phyloP scores from a whole-genome alignment of 2,329 filamentous ascomycete species.

The Alternaria brassicicola region DNA sequence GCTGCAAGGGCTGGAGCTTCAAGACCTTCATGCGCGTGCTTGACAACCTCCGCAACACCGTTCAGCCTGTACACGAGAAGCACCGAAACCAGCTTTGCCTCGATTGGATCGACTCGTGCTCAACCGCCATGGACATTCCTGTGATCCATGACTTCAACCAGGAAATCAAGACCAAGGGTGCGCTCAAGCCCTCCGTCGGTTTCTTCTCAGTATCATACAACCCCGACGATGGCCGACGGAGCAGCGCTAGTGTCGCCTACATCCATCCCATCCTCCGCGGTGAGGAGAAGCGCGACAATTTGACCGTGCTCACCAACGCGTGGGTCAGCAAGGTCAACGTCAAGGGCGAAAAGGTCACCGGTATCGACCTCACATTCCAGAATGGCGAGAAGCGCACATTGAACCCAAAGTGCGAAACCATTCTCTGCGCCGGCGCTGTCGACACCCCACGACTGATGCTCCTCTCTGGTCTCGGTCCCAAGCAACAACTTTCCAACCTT shows the following conservation, averaged over 20 bases:
- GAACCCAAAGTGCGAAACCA: slow-evolving; percentile 73
- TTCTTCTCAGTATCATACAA: slow-evolving; percentile 94
- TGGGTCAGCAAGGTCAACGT: slow-evolving; percentile 86
- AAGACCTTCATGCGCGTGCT: slow-evolving; percentile 80
- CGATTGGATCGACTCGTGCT: slow-evolving; percentile 86
- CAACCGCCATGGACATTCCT: slow-evolving; percentile 78
- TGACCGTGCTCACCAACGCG: slow-evolving; percentile 85
- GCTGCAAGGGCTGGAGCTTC: slow-evolving; percentile 86
- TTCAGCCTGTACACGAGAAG: slow-evolving; percentile 83
- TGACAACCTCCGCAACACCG: slow-evolving; percentile 85
- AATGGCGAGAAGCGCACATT: slow-evolving; percentile 62
- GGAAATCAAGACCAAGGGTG: slow-evolving; percentile 75
- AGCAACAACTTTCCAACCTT: slow-evolving; percentile 54
- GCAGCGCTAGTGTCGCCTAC: slow-evolving; percentile 87
- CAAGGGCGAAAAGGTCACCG: slow-evolving; percentile 70
- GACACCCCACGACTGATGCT: slow-evolving; percentile 75
- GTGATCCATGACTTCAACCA: slow-evolving; percentile 85
- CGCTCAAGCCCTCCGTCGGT: slow-evolving; percentile 76
- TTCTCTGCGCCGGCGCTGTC: slow-evolving; percentile 79
- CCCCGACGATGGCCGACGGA: slow-evolving; percentile 82
- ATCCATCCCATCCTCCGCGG: slow-evolving; percentile 88
- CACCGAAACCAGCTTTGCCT: slow-evolving; percentile 90
- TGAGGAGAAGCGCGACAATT: slow-evolving; percentile 80
- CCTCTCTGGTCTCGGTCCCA: slow-evolving; percentile 58
- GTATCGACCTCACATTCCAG: slow-evolving; percentile 72